These are phyloP conservation scores for Triticum monococcum DNA, from an alignment of 176 grass and related monocot genomes.

Conservation along the genomic window DNA sequence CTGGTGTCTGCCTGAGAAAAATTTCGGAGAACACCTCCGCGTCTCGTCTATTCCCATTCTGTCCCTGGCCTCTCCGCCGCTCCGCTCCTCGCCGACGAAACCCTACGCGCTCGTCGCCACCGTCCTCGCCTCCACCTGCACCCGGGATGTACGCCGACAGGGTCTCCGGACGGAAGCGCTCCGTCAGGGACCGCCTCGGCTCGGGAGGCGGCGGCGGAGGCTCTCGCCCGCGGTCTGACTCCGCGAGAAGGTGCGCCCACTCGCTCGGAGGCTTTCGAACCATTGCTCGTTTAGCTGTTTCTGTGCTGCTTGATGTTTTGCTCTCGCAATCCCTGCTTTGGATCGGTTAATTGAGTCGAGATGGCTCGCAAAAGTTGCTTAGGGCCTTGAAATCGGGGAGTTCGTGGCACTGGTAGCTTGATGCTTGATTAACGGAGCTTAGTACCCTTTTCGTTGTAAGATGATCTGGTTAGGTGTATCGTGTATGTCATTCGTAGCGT, in stretches of 20 bases:
- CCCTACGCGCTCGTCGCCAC: constrained; percentile 33
- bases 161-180: constrained; percentile 46
- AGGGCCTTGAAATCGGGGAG: not conserved
- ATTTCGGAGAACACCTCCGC: not conserved
- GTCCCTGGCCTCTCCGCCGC: not conserved
- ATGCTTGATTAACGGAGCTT: not conserved
- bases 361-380: not conserved
- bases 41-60: not conserved
- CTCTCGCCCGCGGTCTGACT: constrained; percentile 22
- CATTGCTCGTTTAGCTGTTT: constrained; percentile 6
- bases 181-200: constrained; percentile 61
- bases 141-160: constrained; percentile 56
- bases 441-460: not conserved
- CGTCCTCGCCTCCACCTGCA: not conserved
- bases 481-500: not conserved
- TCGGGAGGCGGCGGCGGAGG: not conserved
- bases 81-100: constrained; percentile 33
- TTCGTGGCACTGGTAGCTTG: constrained; percentile 2
- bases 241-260: constrained; percentile 48
- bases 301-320: not conserved
- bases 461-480: not conserved
- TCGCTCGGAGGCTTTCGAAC: not conserved
- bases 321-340: not conserved
- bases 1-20: not conserved
- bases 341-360: not conserved